Conservation (phyloP, 208 protist genomes). For the Acanthamoeba culbertsoni region DNA sequence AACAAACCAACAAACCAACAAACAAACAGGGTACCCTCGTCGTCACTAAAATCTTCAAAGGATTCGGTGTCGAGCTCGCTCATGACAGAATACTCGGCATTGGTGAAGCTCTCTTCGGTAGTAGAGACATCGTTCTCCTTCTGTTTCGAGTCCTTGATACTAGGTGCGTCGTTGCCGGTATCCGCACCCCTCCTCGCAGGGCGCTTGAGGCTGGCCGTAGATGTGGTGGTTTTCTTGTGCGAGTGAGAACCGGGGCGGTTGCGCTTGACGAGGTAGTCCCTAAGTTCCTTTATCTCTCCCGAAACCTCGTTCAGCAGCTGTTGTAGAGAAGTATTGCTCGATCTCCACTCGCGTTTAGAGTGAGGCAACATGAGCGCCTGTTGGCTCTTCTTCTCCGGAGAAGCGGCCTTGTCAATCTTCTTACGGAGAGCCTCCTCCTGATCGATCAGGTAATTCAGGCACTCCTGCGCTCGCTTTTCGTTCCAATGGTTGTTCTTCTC, state of each 20-base stretch:
- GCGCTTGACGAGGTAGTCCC: constrained; percentile 44
- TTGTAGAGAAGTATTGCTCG: background rate
- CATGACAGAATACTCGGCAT: constrained; percentile 60
- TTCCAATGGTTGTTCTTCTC: constrained; percentile 37
- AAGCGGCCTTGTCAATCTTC: background rate
- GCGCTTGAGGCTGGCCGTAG: constrained; percentile 13
- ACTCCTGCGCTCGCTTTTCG: constrained; percentile 22
- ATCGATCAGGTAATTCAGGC: constrained; percentile 37
- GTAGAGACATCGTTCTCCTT: constrained; percentile 55
- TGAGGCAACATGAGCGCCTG: background rate
- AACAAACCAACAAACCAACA: background rate
- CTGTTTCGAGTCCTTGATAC: constrained; percentile 15
- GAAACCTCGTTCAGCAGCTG: constrained; percentile 39
- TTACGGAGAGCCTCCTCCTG: constrained; percentile 40
- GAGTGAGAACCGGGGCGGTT: background rate
- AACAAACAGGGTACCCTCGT: constrained; percentile 10
- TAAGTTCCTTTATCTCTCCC: constrained; percentile 31
- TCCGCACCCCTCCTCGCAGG: background rate
- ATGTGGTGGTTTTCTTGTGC: background rate
- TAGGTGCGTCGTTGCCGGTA: background rate
- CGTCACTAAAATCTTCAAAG: constrained; percentile 56
- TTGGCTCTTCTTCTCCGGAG: constrained; percentile 40
- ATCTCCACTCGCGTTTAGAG: background rate
- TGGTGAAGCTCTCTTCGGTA: constrained; percentile 60
- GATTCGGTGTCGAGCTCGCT: constrained; percentile 61